phyloP scores from a whole-genome alignment of 805 yeast species.

The Barnettozyma californica region DNA sequence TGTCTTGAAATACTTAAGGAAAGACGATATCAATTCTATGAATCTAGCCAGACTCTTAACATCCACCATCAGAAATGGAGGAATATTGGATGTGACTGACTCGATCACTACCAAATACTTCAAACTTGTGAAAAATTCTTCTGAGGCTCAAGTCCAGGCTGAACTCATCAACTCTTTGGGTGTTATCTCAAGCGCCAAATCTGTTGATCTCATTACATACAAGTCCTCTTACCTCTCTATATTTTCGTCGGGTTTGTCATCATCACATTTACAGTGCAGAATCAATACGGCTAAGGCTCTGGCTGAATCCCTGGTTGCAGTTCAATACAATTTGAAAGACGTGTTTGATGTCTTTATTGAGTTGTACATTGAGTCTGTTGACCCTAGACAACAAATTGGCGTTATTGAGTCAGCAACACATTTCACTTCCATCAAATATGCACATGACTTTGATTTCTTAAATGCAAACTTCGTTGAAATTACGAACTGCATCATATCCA shows the following conservation, averaged over 20 bases:
- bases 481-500: conserved; percentile 19
- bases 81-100: conserved; percentile 15
- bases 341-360: conserved; percentile 20
- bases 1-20: conserved; percentile 31
- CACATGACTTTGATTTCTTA: conserved; percentile 25
- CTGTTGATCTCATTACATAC: conserved; percentile 27
- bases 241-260: conserved; percentile 19
- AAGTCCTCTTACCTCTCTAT: conserved; percentile 12
- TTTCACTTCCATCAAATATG: conserved; percentile 26
- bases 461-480: conserved; percentile 24
- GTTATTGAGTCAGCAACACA: conserved; percentile 34
- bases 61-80: conserved; percentile 21
- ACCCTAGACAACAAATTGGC: conserved; percentile 25
- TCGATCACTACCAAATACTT: conserved; percentile 13
- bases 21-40: conserved; percentile 21
- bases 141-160: conserved; percentile 13
- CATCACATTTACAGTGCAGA: conserved; percentile 8
- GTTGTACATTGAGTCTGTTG: conserved; percentile 20
- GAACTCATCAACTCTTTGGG: conserved; percentile 16
- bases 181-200: conserved; percentile 24
- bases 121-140: conserved; percentile 19
- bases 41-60: conserved; percentile 20
- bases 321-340: conserved; percentile 19
- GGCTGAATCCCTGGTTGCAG: conserved; percentile 28
- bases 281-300: conserved; percentile 29